These are phyloP conservation scores for Marsdenia floribunda DNA, from an alignment of 257 asterid genomes.

Conservation along the genomic window DNA sequence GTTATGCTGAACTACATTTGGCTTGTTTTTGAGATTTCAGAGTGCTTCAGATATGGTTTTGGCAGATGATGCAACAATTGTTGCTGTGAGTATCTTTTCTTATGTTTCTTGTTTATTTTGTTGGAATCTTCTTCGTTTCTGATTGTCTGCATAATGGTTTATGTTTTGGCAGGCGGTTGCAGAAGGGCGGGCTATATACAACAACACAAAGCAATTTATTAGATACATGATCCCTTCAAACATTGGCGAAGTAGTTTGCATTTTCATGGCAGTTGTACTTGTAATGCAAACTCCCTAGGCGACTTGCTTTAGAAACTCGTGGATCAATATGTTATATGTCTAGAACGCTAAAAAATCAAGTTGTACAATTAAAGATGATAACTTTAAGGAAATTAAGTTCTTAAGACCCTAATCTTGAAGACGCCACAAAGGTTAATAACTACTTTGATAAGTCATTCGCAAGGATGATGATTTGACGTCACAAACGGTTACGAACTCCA, in stretches of 20 bases:
- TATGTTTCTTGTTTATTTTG: conserved; percentile 12
- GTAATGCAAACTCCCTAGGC: too few species aligned
- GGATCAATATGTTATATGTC: too few species aligned
- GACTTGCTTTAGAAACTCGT: too few species aligned
- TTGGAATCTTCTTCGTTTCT: not conserved
- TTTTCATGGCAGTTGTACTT: too few species aligned
- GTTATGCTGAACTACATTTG: conserved; percentile 2
- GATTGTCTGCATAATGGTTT: not conserved
- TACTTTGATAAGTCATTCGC: too few species aligned
- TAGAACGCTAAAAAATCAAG: too few species aligned
- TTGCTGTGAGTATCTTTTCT: conserved; percentile 66
- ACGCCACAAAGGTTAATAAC: too few species aligned
- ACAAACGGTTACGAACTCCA: too few species aligned
- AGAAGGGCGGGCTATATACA: conserved; percentile 98
- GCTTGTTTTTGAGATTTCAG: conserved; percentile 47
- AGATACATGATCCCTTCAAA: conserved; percentile 98
- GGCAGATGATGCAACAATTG: conserved; percentile 97
- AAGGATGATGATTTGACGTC: too few species aligned
- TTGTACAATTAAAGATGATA: too few species aligned
- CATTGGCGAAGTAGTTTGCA: conserved; percentile 99
- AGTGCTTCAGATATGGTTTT: conserved; percentile 99
- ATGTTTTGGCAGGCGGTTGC: conserved; percentile 76
- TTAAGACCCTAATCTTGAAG: too few species aligned
- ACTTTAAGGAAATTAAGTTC: too few species aligned
- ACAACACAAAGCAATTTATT: conserved; percentile 93